Evolutionary conservation across 1,139 yeast genomes (phyloP).

Genomic region (Yamadazyma pseudoaaseri): DNA sequence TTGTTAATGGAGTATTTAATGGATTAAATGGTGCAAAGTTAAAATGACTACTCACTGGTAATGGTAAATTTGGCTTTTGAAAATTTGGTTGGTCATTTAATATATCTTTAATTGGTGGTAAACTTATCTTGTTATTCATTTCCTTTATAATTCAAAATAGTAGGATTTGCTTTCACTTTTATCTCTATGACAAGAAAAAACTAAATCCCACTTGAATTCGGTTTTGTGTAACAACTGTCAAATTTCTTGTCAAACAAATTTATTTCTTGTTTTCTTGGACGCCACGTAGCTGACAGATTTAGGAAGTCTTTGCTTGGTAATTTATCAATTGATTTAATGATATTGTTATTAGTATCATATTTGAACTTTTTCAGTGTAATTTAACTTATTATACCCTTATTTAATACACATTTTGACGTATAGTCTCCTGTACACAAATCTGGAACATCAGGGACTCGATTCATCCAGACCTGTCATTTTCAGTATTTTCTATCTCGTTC

Average conservation of each 20-base stretch:
- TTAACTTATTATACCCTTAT: no score
- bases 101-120: conserved; percentile 40
- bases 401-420: background rate
- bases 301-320: no score
- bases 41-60: conserved; percentile 3
- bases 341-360: no score
- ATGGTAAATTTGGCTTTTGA: conserved; percentile 4
- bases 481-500: no score
- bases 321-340: no score
- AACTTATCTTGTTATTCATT: conserved; percentile 23
- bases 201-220: background rate
- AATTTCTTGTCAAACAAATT: conserved; percentile 11
- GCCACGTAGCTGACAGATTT: background rate
- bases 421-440: background rate
- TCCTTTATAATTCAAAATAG: no score
- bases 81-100: conserved; percentile 13
- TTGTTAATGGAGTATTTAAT: background rate
- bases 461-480: no score
- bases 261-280: conserved; percentile 3
- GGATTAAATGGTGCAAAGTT: background rate
- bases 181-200: background rate
- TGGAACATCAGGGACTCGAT: background rate
- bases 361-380: no score
- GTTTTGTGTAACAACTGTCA: conserved; percentile 9
- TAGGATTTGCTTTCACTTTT: no score